phyloP scores from a whole-genome alignment of 169 alveolate species.

The Eimeria sp. region DNA sequence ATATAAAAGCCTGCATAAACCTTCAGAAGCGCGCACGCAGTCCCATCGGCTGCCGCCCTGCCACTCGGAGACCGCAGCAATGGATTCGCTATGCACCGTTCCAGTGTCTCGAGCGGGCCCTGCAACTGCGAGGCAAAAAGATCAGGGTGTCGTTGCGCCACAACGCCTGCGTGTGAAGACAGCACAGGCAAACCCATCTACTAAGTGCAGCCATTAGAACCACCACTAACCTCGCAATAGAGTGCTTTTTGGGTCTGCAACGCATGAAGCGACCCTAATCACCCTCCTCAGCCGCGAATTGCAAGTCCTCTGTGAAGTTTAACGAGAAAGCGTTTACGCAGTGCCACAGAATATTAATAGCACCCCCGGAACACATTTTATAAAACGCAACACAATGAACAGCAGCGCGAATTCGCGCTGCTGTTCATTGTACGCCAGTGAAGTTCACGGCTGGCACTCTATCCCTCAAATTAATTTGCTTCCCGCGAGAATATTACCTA shows the following conservation, averaged over 20 bases:
- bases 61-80: constrained; percentile 51
- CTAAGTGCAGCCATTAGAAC: background rate
- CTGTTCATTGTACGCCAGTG: background rate
- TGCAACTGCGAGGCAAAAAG: constrained; percentile 29
- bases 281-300: background rate
- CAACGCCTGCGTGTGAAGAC: constrained; percentile 40
- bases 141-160: constrained; percentile 49
- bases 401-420: background rate
- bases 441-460: background rate
- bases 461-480: background rate
- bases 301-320: background rate
- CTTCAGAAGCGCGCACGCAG: constrained; percentile 78
- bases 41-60: constrained; percentile 76
- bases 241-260: background rate
- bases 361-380: background rate
- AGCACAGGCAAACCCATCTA: background rate
- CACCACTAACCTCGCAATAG: background rate
- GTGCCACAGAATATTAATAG: background rate
- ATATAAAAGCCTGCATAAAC: constrained; percentile 2
- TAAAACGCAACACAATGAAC: background rate
- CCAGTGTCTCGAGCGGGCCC: constrained; percentile 52
- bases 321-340: background rate
- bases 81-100: constrained; percentile 48
- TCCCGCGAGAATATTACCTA: background rate
- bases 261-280: background rate